phyloP scores from a whole-genome alignment of 345 rosid genomes.

The Rhodamnia argentea region DNA sequence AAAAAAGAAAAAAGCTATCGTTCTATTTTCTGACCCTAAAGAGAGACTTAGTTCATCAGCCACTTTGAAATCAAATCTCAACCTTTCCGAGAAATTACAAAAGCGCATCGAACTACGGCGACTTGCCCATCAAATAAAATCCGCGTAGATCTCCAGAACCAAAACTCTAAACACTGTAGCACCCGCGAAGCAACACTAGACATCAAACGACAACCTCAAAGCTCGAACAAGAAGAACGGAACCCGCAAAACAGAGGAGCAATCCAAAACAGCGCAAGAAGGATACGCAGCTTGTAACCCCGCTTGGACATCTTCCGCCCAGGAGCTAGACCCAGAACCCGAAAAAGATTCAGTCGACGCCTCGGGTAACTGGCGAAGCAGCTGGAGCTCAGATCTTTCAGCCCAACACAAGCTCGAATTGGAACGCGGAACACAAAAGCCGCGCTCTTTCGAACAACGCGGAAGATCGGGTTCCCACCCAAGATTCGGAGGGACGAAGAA shows the following conservation, averaged over 20 bases:
- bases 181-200: neutral
- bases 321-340: neutral
- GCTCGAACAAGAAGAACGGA: neutral
- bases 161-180: neutral
- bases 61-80: neutral
- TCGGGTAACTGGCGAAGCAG: neutral
- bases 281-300: constrained; percentile 99
- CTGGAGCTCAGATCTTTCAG: constrained; percentile 2
- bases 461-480: constrained; percentile 27
- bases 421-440: neutral
- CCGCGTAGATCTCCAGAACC: neutral
- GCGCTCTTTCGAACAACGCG: neutral
- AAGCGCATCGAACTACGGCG: neutral
- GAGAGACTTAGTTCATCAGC: neutral
- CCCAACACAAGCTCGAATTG: neutral
- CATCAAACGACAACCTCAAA: neutral
- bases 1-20: neutral
- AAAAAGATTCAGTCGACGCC: neutral
- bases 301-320: constrained; percentile 53
- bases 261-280: constrained; percentile 13
- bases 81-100: neutral
- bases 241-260: neutral
- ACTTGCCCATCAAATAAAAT: neutral
- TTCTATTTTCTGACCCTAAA: neutral
- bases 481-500: neutral